phyloP scores from a whole-genome alignment of 2,329 filamentous ascomycete genomes.

The Parafenestella ontariensis region DNA sequence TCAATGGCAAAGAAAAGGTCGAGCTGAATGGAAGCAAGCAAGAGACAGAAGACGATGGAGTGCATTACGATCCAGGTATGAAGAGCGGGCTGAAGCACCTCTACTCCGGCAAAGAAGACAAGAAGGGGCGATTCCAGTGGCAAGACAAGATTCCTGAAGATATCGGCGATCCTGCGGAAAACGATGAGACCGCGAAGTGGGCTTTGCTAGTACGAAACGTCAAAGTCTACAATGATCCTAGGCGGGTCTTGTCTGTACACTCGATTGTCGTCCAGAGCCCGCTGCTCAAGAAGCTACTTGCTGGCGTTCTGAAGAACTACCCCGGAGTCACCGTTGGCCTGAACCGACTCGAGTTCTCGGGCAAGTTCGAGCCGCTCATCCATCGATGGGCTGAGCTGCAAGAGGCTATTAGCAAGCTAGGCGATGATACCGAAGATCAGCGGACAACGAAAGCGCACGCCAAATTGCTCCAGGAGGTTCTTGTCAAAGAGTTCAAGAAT shows the following conservation, averaged over 20 bases:
- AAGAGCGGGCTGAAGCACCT: slow-evolving; percentile 55
- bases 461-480: slow-evolving; percentile 46
- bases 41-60: slow-evolving; percentile 5
- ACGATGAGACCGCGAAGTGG: slow-evolving; percentile 67
- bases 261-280: slow-evolving; percentile 72
- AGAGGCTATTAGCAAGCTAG: slow-evolving; percentile 31
- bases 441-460: slow-evolving; percentile 49
- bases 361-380: slow-evolving; percentile 69
- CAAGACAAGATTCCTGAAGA: slow-evolving; percentile 45
- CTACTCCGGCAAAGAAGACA: slow-evolving; percentile 56
- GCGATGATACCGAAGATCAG: slow-evolving; percentile 36
- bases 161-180: slow-evolving; percentile 57
- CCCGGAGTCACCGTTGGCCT: slow-evolving; percentile 68
- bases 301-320: slow-evolving; percentile 64
- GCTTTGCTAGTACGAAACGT: slow-evolving; percentile 56
- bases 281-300: slow-evolving; percentile 64
- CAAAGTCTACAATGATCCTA: slow-evolving; percentile 56
- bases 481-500: slow-evolving; percentile 52
- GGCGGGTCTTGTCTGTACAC: slow-evolving; percentile 67
- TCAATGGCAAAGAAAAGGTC: slow-evolving; percentile 19
- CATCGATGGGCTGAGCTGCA: slow-evolving; percentile 66
- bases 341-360: slow-evolving; percentile 66
- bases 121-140: slow-evolving; percentile 45
- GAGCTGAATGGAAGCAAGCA: slow-evolving; percentile 12
- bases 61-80: slow-evolving; percentile 45